Evolutionary conservation across 1,284 basidiomycete species (phyloP), one percentile per base, ranked within the genome.

Genomic region (Ceratobasidium sp.): DNA sequence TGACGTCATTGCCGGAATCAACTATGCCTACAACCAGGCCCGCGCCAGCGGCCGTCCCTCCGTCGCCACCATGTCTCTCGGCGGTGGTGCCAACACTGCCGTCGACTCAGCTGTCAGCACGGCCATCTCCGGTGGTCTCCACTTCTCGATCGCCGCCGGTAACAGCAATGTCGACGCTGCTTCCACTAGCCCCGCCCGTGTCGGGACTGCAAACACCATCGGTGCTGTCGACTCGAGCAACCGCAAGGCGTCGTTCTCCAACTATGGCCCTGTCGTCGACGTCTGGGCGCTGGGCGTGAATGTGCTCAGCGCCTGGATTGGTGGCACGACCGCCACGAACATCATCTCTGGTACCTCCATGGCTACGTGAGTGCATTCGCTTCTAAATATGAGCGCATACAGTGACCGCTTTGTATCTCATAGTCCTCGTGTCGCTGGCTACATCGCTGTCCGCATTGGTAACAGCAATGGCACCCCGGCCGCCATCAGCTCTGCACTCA

Each of bases 61-160:
- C 1, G 69, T 78, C 22, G 74, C 73, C 13, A 75, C 41, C 59
- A 64, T 78, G 59, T 68, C 65, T 29, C 71, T 78, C 9, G 48
- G n/a, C n/a, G n/a, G n/a, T n/a, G n/a, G n/a, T n/a, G n/a, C n/a
- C n/a, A n/a, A n/a, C n/a, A n/a, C n/a, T n/a, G 49, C 77, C 1
- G 49, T 78, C 24, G 77, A 78, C 56, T 29, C 37, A 8, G 77
- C 76, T 14, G 56, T 74, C 11, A 48, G 22, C 24, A 24, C 13
- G 46, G 95, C 97, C 73, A 94, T 98, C 74, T 87, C 88, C 34
- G 79, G 81, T 58, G 97, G 96, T 66, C 86, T 99, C 74, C 95
- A 98, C 86, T 98, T 98, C 80, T 94, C 94, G 78, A 95, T 98
- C 76, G 95, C 95, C 74, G 96, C 96, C 75, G 96, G 95, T 87